Percentiles rank a stretch among this genome's conserved stretches.
phyloP scores from a whole-genome alignment of 2,329 filamentous ascomycete species.

The Clarireedia paspali region DNA sequence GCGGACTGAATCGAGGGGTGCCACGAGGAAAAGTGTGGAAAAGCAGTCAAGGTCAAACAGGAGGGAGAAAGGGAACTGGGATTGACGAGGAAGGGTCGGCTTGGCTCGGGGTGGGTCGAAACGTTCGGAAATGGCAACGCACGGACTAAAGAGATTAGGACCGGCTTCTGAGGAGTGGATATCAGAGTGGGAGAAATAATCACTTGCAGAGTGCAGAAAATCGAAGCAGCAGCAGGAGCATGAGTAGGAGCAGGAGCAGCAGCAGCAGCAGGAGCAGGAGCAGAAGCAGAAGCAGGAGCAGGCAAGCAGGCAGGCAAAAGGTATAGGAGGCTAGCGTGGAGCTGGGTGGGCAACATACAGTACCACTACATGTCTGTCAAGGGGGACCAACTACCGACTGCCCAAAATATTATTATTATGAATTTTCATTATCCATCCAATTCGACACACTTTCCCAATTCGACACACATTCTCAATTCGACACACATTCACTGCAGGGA shows the following conservation, averaged over 20 bases:
- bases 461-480: too few relatives aligned
- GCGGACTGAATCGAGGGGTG: not conserved
- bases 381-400: too few relatives aligned
- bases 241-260: too few relatives aligned
- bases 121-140: slow-evolving; percentile 4
- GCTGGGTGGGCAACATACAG: too few relatives aligned
- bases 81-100: not conserved
- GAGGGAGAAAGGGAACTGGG: not conserved
- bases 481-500: too few relatives aligned
- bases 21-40: slow-evolving; percentile 11
- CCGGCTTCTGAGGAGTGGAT: too few relatives aligned
- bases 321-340: too few relatives aligned
- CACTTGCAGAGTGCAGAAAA: slow-evolving; percentile 2
- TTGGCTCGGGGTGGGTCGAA: not conserved
- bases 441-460: too few relatives aligned
- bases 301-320: too few relatives aligned
- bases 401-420: too few relatives aligned
- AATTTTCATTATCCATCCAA: too few relatives aligned
- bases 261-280: not conserved
- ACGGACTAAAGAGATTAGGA: not conserved
- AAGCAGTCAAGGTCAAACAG: not conserved
- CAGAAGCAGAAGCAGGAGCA: not conserved
- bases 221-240: not conserved
- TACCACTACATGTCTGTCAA: too few relatives aligned
- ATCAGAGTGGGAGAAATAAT: not conserved